A percentile compares a stretch with the other conserved stretches of the same genome.
Conservation (phyloP, 331 rosid species). For the Malus hybrid region DNA sequence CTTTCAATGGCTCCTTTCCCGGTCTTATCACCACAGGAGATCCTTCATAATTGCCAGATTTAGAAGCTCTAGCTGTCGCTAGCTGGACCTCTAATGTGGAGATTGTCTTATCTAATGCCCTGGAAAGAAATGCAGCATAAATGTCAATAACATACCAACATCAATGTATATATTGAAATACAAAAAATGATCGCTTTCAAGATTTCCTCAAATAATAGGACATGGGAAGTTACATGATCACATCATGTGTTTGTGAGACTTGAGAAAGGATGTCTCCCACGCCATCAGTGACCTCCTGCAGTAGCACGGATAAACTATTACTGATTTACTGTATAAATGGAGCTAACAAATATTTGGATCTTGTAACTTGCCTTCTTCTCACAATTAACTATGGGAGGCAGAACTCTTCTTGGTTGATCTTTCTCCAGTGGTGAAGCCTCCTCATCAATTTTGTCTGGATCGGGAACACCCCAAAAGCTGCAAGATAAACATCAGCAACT, state of each 20-base stretch:
- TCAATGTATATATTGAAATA: not conserved
- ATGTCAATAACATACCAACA: not conserved
- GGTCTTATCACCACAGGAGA: slow-evolving; percentile 28
- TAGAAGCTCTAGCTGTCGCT: slow-evolving; percentile 50
- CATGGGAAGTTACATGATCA: slow-evolving; percentile 31
- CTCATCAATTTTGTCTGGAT: slow-evolving; percentile 26
- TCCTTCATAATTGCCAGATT: slow-evolving; percentile 23
- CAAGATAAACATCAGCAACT: slow-evolving; percentile 1
- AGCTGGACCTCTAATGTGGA: slow-evolving; percentile 56
- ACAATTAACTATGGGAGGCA: slow-evolving; percentile 30
- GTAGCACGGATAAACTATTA: slow-evolving; percentile 5
- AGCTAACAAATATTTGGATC: not conserved
- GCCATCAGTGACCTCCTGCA: slow-evolving; percentile 34
- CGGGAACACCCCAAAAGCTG: slow-evolving; percentile 37
- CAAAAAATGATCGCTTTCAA: not conserved
- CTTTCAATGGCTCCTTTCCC: slow-evolving; percentile 24
- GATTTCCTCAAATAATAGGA: not conserved
- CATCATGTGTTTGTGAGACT: slow-evolving; percentile 51
- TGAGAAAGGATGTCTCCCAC: slow-evolving; percentile 41
- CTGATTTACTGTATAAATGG: not conserved
- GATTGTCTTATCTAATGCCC: slow-evolving; percentile 49
- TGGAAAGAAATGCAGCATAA: slow-evolving; percentile 12
- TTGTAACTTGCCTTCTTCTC: slow-evolving; percentile 41
- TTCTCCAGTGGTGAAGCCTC: slow-evolving; percentile 20
- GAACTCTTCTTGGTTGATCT: slow-evolving; percentile 19